Percentiles rank a stretch among this genome's conserved stretches.
phyloP scores from a whole-genome alignment of 1,284 basidiomycete species.

The Boletus subluridellus region DNA sequence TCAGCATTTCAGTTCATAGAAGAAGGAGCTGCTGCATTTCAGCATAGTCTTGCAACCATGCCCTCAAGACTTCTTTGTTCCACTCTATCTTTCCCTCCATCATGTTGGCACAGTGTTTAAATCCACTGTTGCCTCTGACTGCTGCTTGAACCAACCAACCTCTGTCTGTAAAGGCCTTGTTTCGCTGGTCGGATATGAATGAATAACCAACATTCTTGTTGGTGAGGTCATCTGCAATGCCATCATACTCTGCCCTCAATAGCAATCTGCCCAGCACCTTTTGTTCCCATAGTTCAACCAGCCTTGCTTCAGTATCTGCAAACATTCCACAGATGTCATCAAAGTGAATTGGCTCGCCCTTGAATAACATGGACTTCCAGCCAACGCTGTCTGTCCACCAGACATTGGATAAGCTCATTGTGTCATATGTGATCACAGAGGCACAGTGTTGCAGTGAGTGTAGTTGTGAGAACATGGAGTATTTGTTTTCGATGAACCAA shows the following conservation, averaged over 20 bases:
- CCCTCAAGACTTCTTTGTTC: not conserved
- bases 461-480: constrained; percentile 24
- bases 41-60: constrained; percentile 24
- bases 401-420: constrained; percentile 17
- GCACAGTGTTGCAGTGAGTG: constrained; percentile 26
- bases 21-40: constrained; percentile 3
- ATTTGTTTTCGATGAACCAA: constrained; percentile 24
- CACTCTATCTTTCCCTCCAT: not conserved
- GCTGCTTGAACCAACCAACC: not conserved
- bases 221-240: not conserved
- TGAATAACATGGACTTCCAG: constrained; percentile 20
- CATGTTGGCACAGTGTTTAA: not conserved
- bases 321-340: constrained; percentile 13
- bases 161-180: not conserved
- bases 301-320: constrained; percentile 1
- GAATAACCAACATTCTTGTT: constrained; percentile 7
- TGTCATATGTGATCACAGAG: constrained; percentile 14
- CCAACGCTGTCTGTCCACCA: constrained; percentile 24
- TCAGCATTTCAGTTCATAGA: no score
- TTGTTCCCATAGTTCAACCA: constrained; percentile 18
- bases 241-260: constrained; percentile 9
- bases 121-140: accelerated
- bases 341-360: constrained; percentile 17
- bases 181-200: constrained; percentile 6
- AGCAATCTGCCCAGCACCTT: constrained; percentile 13